Conservation (phyloP, 2,329 filamentous ascomycete genomes). For the Alternaria sp. region DNA sequence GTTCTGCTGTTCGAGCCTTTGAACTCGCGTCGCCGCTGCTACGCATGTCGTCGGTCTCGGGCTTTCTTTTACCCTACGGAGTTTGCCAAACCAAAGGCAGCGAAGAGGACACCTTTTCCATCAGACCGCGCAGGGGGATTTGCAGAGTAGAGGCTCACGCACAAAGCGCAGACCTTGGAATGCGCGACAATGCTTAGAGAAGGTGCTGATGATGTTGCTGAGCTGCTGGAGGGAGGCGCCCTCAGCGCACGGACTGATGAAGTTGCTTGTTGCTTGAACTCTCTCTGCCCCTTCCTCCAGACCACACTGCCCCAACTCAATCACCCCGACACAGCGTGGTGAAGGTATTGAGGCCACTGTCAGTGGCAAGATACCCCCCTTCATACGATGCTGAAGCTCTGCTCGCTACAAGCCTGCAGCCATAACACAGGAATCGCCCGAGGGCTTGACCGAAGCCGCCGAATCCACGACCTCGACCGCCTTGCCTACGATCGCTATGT, state of each 20-base stretch:
- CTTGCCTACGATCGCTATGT: neutral
- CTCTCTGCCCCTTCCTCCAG: neutral
- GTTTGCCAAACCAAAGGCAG: neutral
- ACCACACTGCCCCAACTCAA: neutral
- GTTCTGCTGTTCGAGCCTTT: neutral
- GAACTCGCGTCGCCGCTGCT: neutral
- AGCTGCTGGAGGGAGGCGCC: neutral
- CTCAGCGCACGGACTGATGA: slow-evolving; percentile 6
- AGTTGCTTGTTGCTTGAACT: slow-evolving; percentile 3
- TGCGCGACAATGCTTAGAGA: neutral
- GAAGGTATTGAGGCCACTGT: neutral
- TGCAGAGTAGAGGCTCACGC: neutral
- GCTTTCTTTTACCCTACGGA: neutral
- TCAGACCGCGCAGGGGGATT: neutral
- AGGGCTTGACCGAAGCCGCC: slow-evolving; percentile 9
- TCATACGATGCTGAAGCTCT: neutral
- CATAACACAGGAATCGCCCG: neutral
- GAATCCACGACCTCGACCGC: slow-evolving; percentile 2
- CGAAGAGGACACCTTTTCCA: neutral
- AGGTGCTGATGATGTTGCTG: neutral
- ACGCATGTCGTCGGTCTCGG: neutral
- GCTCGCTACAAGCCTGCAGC: neutral
- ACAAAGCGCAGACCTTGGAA: neutral
- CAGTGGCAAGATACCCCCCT: neutral
- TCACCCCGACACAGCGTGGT: neutral